Conservation (phyloP, 2,329 filamentous ascomycete genomes). For the Teratosphaeria nubilosa region DNA sequence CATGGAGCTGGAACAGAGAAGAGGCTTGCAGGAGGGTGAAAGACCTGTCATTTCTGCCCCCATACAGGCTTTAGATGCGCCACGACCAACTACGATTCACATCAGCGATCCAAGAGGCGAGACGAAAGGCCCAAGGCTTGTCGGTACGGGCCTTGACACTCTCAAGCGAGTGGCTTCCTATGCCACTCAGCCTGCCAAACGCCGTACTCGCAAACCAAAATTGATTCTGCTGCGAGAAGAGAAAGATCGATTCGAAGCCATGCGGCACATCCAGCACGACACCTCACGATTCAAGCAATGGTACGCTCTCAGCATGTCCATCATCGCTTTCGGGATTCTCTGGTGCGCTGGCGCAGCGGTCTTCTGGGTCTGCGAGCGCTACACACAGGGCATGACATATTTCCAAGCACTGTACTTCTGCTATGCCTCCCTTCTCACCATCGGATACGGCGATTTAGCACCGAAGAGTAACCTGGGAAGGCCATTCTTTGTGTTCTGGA, state of each 20-base stretch:
- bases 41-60: slow-evolving; percentile 11
- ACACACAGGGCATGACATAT: slow-evolving; percentile 53
- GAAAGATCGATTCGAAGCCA: slow-evolving; percentile 29
- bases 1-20: slow-evolving; percentile 31
- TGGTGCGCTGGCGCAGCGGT: slow-evolving; percentile 74
- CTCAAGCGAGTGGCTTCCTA: slow-evolving; percentile 12
- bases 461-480: slow-evolving; percentile 69
- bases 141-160: slow-evolving; percentile 3
- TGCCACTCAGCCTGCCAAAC: slow-evolving; percentile 6
- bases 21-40: not conserved
- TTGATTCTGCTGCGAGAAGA: slow-evolving; percentile 47
- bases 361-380: slow-evolving; percentile 54
- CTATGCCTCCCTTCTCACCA: slow-evolving; percentile 72
- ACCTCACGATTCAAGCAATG: slow-evolving; percentile 60
- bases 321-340: slow-evolving; percentile 57
- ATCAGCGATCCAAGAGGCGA: slow-evolving; percentile 2
- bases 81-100: slow-evolving; percentile 4
- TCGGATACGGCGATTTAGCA: slow-evolving; percentile 66
- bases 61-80: not conserved
- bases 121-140: not conserved
- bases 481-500: slow-evolving; percentile 91
- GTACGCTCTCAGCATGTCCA: slow-evolving; percentile 60
- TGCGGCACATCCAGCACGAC: slow-evolving; percentile 66
- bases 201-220: slow-evolving; percentile 29
- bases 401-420: slow-evolving; percentile 78